Evolutionary conservation across 176 grass and related monocot species (phyloP).

Genomic region (Triticum turgidum): DNA sequence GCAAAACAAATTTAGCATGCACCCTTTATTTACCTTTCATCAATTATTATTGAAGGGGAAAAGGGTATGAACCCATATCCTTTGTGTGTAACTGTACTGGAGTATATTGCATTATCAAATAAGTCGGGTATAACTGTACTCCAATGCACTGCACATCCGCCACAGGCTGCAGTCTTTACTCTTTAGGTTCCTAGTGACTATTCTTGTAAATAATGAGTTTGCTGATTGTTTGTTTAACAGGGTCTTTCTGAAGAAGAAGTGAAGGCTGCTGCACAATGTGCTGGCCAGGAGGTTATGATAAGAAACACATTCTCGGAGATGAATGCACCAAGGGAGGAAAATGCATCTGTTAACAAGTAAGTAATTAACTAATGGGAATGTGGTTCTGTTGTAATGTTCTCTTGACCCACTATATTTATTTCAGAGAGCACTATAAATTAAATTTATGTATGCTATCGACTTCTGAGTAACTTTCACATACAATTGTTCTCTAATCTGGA

Average conservation of each 20-base stretch:
- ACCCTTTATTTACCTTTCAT: neutral
- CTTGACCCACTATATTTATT: neutral
- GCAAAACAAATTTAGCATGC: constrained; percentile 9
- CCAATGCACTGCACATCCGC: neutral
- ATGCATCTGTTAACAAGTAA: constrained; percentile 91
- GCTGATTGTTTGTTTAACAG: constrained; percentile 47
- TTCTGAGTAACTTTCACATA: neutral
- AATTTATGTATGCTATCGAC: constrained; percentile 7
- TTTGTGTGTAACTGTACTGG: neutral
- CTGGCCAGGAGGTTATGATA: constrained; percentile 98
- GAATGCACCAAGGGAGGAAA: constrained; percentile 88
- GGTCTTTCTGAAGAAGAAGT: constrained; percentile 97
- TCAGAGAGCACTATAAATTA: neutral
- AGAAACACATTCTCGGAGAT: constrained; percentile 96
- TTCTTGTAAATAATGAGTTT: constrained; percentile 23
- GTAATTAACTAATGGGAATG: constrained; percentile 1
- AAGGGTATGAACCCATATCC: neutral
- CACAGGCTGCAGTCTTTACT: constrained; percentile 4
- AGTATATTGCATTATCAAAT: neutral
- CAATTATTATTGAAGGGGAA: neutral
- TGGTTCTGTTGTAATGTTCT: neutral
- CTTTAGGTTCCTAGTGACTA: neutral
- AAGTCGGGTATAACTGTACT: neutral
- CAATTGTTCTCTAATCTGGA: neutral
- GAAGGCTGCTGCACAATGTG: constrained; percentile 82